phyloP scores from a whole-genome alignment of 2,329 filamentous ascomycete species.

The Fusarium dlaminii region DNA sequence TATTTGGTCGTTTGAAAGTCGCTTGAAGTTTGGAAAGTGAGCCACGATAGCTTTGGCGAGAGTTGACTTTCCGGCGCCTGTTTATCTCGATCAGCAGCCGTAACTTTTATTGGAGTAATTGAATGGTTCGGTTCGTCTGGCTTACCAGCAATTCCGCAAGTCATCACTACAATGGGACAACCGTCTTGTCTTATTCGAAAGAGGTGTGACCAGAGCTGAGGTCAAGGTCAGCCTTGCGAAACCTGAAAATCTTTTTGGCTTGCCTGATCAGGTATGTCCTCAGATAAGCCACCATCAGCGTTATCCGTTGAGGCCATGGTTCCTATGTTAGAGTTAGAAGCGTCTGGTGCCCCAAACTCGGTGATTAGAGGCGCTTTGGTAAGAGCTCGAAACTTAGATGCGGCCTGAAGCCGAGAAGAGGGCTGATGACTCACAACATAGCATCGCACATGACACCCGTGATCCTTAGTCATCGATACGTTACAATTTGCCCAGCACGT shows the following conservation, averaged over 20 bases:
- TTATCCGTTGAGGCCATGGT: neutral
- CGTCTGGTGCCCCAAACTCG: neutral
- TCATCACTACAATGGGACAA: neutral
- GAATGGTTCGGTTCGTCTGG: neutral
- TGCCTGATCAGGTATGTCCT: neutral
- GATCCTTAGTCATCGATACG: neutral
- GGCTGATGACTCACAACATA: neutral
- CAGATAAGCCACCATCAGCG: neutral
- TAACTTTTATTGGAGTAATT: neutral
- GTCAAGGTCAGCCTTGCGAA: neutral
- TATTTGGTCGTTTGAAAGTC: neutral
- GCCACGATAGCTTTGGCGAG: neutral
- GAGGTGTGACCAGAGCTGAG: neutral
- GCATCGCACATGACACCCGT: neutral
- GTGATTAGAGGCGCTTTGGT: no score
- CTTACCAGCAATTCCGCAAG: neutral
- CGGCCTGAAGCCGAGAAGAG: no score
- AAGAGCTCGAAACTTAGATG: neutral
- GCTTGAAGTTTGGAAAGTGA: neutral
- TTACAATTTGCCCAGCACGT: neutral
- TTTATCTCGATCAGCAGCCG: neutral
- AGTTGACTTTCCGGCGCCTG: constrained; percentile 8
- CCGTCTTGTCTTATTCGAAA: neutral
- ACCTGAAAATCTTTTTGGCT: neutral
- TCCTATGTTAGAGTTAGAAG: neutral